Evolutionary conservation across 495 filamentous ascomycete genomes (phyloP).

Genomic region (Penicillium cinerascens): DNA sequence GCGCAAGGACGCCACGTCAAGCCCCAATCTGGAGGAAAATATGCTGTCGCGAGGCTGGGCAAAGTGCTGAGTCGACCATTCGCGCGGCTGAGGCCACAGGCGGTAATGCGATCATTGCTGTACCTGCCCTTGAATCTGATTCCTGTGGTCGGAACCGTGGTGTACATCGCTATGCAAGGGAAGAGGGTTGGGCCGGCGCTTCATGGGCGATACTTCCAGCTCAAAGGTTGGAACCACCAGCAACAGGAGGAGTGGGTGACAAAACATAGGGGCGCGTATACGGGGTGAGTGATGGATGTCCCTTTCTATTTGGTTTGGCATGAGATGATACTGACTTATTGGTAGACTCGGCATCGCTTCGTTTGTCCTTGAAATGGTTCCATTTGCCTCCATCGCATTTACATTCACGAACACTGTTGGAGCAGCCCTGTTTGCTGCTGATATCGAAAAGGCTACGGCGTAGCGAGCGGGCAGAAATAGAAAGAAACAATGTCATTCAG

Average conservation of each 20-base stretch:
- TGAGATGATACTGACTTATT: slow-evolving; percentile 12
- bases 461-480: background rate
- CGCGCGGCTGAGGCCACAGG: slow-evolving; percentile 57
- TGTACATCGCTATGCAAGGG: slow-evolving; percentile 78
- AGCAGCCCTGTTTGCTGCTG: slow-evolving; percentile 89
- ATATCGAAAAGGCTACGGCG: slow-evolving; percentile 63
- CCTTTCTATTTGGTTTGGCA: background rate
- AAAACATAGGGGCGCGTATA: slow-evolving; percentile 63
- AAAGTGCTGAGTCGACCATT: slow-evolving; percentile 70
- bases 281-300: slow-evolving; percentile 57
- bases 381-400: slow-evolving; percentile 77
- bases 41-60: slow-evolving; percentile 64
- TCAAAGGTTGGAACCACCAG: slow-evolving; percentile 70
- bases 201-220: slow-evolving; percentile 75
- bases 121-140: slow-evolving; percentile 92
- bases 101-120: slow-evolving; percentile 64
- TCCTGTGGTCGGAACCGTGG: slow-evolving; percentile 76
- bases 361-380: slow-evolving; percentile 78
- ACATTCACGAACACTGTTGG: slow-evolving; percentile 89
- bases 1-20: slow-evolving; percentile 70
- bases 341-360: slow-evolving; percentile 75
- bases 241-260: slow-evolving; percentile 63
- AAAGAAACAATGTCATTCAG: too few relatives aligned
- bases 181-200: slow-evolving; percentile 47
- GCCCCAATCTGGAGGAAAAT: slow-evolving; percentile 32